Evolutionary conservation across 371 early-diverging fungal species (phyloP).

Genomic region (Mucor saturninus): DNA sequence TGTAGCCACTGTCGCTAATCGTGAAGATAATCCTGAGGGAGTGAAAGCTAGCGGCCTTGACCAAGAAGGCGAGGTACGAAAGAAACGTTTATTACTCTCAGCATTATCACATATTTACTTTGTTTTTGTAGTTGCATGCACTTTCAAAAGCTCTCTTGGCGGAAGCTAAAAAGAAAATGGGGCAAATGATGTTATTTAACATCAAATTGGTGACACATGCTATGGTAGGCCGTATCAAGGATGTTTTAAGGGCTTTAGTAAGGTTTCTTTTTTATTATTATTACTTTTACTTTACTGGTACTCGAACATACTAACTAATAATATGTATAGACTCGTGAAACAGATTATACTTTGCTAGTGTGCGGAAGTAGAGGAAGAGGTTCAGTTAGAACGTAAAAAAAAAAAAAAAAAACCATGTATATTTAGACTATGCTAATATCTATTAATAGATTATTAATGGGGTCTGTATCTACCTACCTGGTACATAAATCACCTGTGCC

Average conservation of each 20-base stretch:
- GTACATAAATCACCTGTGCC: conserved; percentile 50
- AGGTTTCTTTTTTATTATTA: background rate
- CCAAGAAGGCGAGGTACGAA: conserved; percentile 27
- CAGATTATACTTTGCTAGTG: conserved; percentile 14
- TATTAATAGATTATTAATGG: conserved; percentile 21
- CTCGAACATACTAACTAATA: background rate
- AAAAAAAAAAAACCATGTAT: background rate
- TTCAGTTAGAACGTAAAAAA: conserved; percentile 22
- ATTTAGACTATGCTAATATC: background rate
- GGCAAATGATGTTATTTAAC: conserved; percentile 50
- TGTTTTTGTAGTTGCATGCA: conserved; percentile 29
- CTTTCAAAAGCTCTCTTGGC: conserved; percentile 30
- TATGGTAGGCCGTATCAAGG: conserved; percentile 57
- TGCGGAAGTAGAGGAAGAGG: conserved; percentile 27
- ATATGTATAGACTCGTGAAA: conserved; percentile 19
- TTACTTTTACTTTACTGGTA: too few relatives aligned
- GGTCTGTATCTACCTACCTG: conserved; percentile 29
- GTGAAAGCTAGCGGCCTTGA: conserved; percentile 33
- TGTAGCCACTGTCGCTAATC: conserved; percentile 53
- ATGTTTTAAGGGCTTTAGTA: conserved; percentile 39
- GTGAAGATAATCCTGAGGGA: conserved; percentile 51
- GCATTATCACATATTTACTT: background rate
- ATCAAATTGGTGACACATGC: conserved; percentile 56
- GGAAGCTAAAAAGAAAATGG: conserved; percentile 34
- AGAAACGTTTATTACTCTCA: background rate